Base-by-base conservation (phyloP, 164 flowering plant species). In the Magnolia sinica region DNA sequence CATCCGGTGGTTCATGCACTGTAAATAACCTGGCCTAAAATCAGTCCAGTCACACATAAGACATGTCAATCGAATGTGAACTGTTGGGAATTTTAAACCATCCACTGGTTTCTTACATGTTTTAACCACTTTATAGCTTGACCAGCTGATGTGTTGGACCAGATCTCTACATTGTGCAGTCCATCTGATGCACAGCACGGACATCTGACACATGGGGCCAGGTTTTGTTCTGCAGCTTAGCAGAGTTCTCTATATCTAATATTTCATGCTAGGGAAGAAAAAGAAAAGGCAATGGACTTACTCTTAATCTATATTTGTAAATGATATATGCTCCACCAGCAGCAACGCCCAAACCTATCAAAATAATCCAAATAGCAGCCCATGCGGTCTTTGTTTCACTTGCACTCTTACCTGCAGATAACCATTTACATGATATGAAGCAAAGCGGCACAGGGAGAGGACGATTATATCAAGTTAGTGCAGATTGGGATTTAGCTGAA, bases 261-360 rank as follows among this genome's bases (percentile, higher is more conserved):
- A 68, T 14, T 68, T 8, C 19, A 14, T 52, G 64, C 24, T 24
- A 23, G 9, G 64, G n/a, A 59, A 73, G 24, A n/a, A 64, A 64
- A 51, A 29, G n/a, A 23, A 24, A 66, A 75, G 23, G 76, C 23
- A 68, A 45, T 14, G 74, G 75, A 76, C 93, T 82, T 87, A 94
- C 99, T 88, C 98, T 83, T 76, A 94, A 64, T 86, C 98, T 90
- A 76, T 94, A 90, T 81, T 91, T 94, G 89, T 94, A 96, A 18
- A 96, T 82, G 29, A 91, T 85, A 85, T 94, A 92, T 69, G 88
- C 98, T n/a, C 94, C 98, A 65, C 79, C 89, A 74, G 81, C 94
- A 81, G 91, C 89, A 80, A 92, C 76, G 14, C 79, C 89, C 80
- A 94, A 80, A 75, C 93, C 94, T 67, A 91, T 82, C 77, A 90